Evolutionary conservation across 495 filamentous ascomycete genomes (phyloP), one percentile per base, ranked within the genome.

Genomic region (Podospora pseudopauciseta): DNA sequence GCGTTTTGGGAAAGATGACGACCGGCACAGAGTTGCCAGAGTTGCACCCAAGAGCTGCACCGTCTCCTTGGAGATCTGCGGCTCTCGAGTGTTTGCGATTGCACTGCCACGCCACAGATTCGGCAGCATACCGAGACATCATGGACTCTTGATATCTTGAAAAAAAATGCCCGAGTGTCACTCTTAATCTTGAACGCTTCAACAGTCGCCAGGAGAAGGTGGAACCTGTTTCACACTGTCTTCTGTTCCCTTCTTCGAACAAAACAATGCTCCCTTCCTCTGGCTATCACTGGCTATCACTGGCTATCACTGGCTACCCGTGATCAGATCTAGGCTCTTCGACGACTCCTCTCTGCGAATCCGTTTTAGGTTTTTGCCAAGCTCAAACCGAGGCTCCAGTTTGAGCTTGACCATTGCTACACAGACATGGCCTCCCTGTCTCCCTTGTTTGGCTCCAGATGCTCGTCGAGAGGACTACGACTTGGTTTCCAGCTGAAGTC

Each of bases 161-260:
- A 39, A 30, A 63, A 20, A 69, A 65, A 64, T 60, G 54, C 32
- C 65, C 65, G 62, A 71, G 39, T 68, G 65, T 55, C 65, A 26
- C 59, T 61, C 60, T 59, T 18, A 9, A 26, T 16, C 13, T 7
- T 61, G 59, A 28, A 26, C 26, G 26, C 56, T 61, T 61, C 59
- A 30, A 30, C 59, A 61, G 59, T 61, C 16, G 59, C 23, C 30
- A 28, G 26, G 27, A 61, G 59, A 23, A 15, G 60, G 68, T 67
- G 64, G 68, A 57, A 61, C 44, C 53, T 30, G 68, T 70, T 70
- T 70, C 68, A 70, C 26, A 64, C 60, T 60, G 60, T 58, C 64
- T 60, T 67, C 63, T 23, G 23, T 23, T 64, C 68, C 53, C 16
- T n/a, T 34, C n/a, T 53, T 55, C 7, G 20, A 39, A 18, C 34